phyloP scores from a whole-genome alignment of 2,329 filamentous ascomycete genomes.

The Aschersonia sp. region DNA sequence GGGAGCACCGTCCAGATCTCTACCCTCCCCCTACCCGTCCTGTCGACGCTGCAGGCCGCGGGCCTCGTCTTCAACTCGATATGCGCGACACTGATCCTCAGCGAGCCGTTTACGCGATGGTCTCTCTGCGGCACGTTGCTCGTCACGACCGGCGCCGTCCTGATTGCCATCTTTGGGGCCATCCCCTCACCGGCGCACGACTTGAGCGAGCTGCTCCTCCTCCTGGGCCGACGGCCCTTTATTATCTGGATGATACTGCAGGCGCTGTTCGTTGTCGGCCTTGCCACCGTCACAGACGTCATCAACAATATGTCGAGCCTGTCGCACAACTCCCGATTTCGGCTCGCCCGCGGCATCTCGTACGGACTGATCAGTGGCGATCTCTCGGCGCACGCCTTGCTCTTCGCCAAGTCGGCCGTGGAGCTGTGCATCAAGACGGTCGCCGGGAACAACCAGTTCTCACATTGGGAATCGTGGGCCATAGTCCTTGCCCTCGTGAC shows the following conservation, averaged over 20 bases:
- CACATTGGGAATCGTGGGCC: constrained; percentile 87
- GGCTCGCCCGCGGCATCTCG: constrained; percentile 65
- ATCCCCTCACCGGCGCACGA: constrained; percentile 87
- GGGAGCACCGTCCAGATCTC: constrained; percentile 97
- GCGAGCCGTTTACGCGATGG: constrained; percentile 86
- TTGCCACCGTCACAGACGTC: constrained; percentile 49
- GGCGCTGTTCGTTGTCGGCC: constrained; percentile 52
- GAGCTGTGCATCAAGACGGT: constrained; percentile 81
- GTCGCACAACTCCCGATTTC: constrained; percentile 50
- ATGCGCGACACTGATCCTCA: constrained; percentile 83
- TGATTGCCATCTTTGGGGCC: constrained; percentile 89
- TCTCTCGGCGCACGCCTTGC: constrained; percentile 79
- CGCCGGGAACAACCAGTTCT: constrained; percentile 83
- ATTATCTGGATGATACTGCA: constrained; percentile 82
- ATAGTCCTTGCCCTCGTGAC: constrained; percentile 70
- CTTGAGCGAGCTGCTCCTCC: constrained; percentile 61
- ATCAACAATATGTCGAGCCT: constrained; percentile 35
- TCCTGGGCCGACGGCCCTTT: constrained; percentile 63
- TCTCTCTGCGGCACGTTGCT: constrained; percentile 83
- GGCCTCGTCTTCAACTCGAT: constrained; percentile 98
- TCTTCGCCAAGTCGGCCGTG: constrained; percentile 92
- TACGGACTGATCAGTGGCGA: constrained; percentile 89
- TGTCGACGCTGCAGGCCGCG: constrained; percentile 89
- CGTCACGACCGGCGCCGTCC: constrained; percentile 72
- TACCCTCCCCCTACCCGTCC: constrained; percentile 79